Percentiles rank a stretch among this genome's conserved stretches.
Evolutionary conservation across 306 rosid genomes (phyloP).

Genomic region (Cicer chorassanicum): DNA sequence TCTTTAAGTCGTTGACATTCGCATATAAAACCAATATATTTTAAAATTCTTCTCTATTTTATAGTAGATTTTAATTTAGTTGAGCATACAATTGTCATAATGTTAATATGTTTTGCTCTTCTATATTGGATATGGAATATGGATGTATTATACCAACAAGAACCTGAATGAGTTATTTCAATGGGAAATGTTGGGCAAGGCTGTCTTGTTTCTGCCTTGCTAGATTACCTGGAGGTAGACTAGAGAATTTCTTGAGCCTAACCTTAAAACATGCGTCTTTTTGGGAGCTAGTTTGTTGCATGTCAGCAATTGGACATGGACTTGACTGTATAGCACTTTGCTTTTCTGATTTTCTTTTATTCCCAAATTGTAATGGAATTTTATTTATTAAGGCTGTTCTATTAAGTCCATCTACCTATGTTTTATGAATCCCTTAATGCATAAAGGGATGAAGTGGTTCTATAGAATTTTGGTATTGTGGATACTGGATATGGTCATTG

Average conservation of each 20-base stretch:
- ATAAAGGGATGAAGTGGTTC: background rate
- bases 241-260: conserved; percentile 24
- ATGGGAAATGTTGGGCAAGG: conserved; percentile 3
- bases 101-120: background rate
- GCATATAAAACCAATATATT: background rate
- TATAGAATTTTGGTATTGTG: background rate
- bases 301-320: background rate
- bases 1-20: conserved; percentile 23
- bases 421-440: conserved; percentile 6
- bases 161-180: conserved; percentile 25
- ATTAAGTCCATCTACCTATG: background rate
- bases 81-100: background rate
- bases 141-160: background rate
- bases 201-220: conserved; percentile 12
- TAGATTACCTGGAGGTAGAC: conserved; percentile 34
- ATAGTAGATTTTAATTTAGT: conserved; percentile 11
- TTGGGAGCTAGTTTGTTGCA: conserved; percentile 25
- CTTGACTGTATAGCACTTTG: background rate
- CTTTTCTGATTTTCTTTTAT: background rate
- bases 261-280: conserved; percentile 10
- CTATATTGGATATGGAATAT: conserved; percentile 26
- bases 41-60: conserved; percentile 4
- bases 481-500: background rate
- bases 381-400: conserved; percentile 5
- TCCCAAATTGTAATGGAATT: background rate